Percentiles rank a stretch among this genome's conserved stretches.
These are phyloP conservation scores for Hirschioporus abietinus DNA, from an alignment of 768 basidiomycete genomes.

Conservation along the genomic window DNA sequence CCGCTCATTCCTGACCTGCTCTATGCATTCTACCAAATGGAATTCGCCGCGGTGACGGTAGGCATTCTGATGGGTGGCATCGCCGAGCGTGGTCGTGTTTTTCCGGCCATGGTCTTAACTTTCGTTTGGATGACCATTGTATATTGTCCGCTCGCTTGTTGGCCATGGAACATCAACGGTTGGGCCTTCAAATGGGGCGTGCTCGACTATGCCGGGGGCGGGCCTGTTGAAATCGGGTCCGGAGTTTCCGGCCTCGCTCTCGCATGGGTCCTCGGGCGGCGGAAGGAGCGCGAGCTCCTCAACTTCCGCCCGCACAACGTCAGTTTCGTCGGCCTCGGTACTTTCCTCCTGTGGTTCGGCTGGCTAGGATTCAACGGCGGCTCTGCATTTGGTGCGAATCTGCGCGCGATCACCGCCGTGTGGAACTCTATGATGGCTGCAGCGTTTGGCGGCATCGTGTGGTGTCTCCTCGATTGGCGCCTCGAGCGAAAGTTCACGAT, in stretches of 20 bases:
- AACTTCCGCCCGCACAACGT: constrained; percentile 90
- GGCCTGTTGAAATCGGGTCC: constrained; percentile 83
- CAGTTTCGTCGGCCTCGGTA: constrained; percentile 76
- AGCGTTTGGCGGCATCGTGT: constrained; percentile 75
- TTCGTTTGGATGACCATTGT: constrained; percentile 86
- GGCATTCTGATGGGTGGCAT: constrained; percentile 73
- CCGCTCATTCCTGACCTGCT: constrained; percentile 77
- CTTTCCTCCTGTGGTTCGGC: constrained; percentile 83
- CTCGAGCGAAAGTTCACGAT: constrained; percentile 80
- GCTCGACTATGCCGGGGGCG: constrained; percentile 84
- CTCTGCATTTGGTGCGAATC: constrained; percentile 81
- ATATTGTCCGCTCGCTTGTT: constrained; percentile 83
- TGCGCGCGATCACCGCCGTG: constrained; percentile 78
- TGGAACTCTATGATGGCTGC: constrained; percentile 89
- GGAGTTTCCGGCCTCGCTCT: constrained; percentile 84
- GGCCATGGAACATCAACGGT: constrained; percentile 77
- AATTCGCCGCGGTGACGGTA: constrained; percentile 79
- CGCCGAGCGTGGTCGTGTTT: constrained; percentile 80
- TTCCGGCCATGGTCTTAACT: constrained; percentile 75
- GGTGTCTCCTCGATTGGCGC: constrained; percentile 78
- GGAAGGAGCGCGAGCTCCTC: constrained; percentile 62
- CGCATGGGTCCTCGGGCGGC: constrained; percentile 80
- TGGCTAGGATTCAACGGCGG: constrained; percentile 88
- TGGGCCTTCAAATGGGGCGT: constrained; percentile 86
- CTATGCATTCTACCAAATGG: constrained; percentile 85